Evolutionary conservation across 2,329 filamentous ascomycete species (phyloP).

Genomic region (Aspergillus sp.): DNA sequence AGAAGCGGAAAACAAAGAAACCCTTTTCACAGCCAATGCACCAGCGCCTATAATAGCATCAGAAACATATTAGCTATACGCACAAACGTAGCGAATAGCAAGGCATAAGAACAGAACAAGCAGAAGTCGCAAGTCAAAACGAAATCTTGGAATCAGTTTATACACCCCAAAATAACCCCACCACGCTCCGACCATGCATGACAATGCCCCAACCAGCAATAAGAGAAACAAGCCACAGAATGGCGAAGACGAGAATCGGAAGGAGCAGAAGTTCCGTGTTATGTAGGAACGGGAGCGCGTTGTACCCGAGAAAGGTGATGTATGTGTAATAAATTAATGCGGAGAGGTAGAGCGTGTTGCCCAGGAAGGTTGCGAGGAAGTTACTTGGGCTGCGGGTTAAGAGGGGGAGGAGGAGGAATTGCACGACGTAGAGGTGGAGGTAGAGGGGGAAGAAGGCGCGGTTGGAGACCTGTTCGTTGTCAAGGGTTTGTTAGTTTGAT

Average conservation of each 20-base stretch:
- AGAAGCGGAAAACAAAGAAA: not conserved
- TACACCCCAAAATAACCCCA: constrained; percentile 51
- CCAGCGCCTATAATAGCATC: not conserved
- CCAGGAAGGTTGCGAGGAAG: constrained; percentile 59
- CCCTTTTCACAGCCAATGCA: not conserved
- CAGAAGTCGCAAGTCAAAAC: not conserved
- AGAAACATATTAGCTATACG: not conserved
- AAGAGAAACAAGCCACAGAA: constrained; percentile 62
- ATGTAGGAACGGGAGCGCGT: constrained; percentile 68
- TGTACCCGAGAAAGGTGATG: constrained; percentile 72
- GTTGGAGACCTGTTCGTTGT: constrained; percentile 57
- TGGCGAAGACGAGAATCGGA: constrained; percentile 62
- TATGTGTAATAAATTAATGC: constrained; percentile 70
- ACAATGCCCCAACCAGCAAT: constrained; percentile 53
- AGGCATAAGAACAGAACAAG: not conserved
- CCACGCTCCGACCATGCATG: constrained; percentile 47
- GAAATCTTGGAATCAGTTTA: constrained; percentile 25
- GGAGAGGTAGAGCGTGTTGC: constrained; percentile 69
- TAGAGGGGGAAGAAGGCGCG: constrained; percentile 71
- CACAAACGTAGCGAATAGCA: not conserved
- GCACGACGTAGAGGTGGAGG: constrained; percentile 68
- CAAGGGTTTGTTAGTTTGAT: not conserved
- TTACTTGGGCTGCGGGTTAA: constrained; percentile 48
- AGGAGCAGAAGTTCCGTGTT: constrained; percentile 69
- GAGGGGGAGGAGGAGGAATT: constrained; percentile 69